phyloP scores from a whole-genome alignment of 495 filamentous ascomycete species.

The Acidomyces sp. region DNA sequence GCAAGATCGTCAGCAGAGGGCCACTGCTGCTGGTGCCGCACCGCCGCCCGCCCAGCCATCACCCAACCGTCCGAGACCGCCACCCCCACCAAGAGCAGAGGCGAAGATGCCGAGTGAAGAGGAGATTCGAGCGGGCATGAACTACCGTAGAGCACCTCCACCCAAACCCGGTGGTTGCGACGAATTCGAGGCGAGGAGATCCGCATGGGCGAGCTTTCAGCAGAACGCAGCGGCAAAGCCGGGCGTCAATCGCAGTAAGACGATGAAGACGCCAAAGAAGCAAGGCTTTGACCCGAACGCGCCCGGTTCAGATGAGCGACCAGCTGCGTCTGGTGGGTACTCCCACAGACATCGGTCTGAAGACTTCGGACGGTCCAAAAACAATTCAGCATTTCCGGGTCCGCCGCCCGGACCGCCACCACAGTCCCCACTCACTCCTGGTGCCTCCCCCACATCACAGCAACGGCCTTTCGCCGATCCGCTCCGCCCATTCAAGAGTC shows the following conservation, averaged over 20 bases:
- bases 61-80: slow-evolving; percentile 7
- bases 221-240: slow-evolving; percentile 15
- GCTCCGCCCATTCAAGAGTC: slow-evolving; percentile 31
- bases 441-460: slow-evolving; percentile 1
- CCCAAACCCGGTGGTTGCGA: neutral
- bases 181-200: neutral
- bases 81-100: slow-evolving; percentile 13
- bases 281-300: slow-evolving; percentile 29
- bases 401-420: slow-evolving; percentile 20
- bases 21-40: slow-evolving; percentile 1
- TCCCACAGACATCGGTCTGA: slow-evolving; percentile 8
- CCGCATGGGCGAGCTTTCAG: slow-evolving; percentile 14
- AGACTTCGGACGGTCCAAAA: slow-evolving; percentile 7
- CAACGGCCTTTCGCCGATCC: slow-evolving; percentile 38
- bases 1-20: slow-evolving; percentile 18
- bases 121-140: slow-evolving; percentile 17
- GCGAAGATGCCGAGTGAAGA: slow-evolving; percentile 17
- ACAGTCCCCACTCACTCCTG: slow-evolving; percentile 14
- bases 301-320: slow-evolving; percentile 24
- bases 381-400: slow-evolving; percentile 6
- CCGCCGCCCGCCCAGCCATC: slow-evolving; percentile 1
- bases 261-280: slow-evolving; percentile 33
- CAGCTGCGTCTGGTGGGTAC: slow-evolving; percentile 5
- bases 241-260: slow-evolving; percentile 31
- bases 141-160: slow-evolving; percentile 6